These are phyloP conservation scores for Juglanconis oblonga DNA, from an alignment of 2,329 filamentous ascomycete species.

Conservation along the genomic window DNA sequence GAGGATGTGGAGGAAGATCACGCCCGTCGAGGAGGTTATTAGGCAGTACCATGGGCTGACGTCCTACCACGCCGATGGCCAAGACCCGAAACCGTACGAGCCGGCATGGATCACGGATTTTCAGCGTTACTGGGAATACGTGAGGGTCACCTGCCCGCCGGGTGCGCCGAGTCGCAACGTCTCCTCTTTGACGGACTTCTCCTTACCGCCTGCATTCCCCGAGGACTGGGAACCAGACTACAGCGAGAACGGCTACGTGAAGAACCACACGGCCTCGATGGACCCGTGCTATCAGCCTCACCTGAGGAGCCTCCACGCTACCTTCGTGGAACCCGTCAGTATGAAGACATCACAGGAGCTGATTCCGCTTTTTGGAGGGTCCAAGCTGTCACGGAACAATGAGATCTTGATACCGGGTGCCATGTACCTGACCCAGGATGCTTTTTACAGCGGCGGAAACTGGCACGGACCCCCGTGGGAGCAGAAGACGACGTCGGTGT, in stretches of 20 bases:
- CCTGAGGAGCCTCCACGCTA: constrained; percentile 45
- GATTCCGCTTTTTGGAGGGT: constrained; percentile 57
- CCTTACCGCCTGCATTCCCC: constrained; percentile 20
- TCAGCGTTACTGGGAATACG: constrained; percentile 56
- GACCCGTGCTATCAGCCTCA: constrained; percentile 55
- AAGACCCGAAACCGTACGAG: constrained; percentile 32
- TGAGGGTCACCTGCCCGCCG: constrained; percentile 54
- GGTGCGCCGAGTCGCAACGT: constrained; percentile 45
- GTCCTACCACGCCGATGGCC: constrained; percentile 33
- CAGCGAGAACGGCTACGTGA: constrained; percentile 44
- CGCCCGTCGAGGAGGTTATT: constrained; percentile 40
- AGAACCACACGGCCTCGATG: constrained; percentile 52
- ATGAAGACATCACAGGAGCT: constrained; percentile 48
- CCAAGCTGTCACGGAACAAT: constrained; percentile 57
- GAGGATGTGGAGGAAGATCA: constrained; percentile 39
- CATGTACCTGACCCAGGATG: constrained; percentile 53
- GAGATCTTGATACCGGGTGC: constrained; percentile 61
- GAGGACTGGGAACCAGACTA: constrained; percentile 25
- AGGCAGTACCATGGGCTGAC: constrained; percentile 40
- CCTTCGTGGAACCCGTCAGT: constrained; percentile 49
- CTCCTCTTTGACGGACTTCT: constrained; percentile 35
- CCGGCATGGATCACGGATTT: constrained; percentile 47
- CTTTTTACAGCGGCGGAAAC: constrained; percentile 54
- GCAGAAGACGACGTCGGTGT: constrained; percentile 50
- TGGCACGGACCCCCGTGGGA: constrained; percentile 56